Conservation (phyloP, 768 basidiomycete genomes). For the Tylopilus felleus region DNA sequence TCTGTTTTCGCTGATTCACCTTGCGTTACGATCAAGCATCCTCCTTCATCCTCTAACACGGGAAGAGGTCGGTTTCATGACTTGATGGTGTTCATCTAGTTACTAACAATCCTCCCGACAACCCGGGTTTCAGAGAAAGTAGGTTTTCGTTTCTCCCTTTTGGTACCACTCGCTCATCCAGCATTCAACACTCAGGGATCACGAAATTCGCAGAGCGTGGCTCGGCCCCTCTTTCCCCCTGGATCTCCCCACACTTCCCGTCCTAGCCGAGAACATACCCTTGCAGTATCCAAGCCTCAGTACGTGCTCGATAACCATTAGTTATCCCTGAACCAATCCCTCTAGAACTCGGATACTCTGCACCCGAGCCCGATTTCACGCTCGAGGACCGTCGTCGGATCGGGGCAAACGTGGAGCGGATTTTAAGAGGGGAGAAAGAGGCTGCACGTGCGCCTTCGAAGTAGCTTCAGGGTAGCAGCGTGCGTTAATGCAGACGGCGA, state of each 20-base stretch:
- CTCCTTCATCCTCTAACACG: constrained; percentile 73
- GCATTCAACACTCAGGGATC: constrained; percentile 46
- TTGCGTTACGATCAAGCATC: constrained; percentile 42
- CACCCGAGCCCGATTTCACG: constrained; percentile 43
- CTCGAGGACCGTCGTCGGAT: constrained; percentile 60
- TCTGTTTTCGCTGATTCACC: neutral
- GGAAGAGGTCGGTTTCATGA: constrained; percentile 50
- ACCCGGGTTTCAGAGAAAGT: constrained; percentile 44
- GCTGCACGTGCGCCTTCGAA: constrained; percentile 58
- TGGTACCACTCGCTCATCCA: neutral
- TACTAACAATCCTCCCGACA: neutral
- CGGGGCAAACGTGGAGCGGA: constrained; percentile 58
- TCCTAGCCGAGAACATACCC: constrained; percentile 53
- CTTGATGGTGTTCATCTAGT: neutral
- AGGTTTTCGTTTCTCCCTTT: constrained; percentile 12
- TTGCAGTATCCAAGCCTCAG: constrained; percentile 66
- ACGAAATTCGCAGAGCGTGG: constrained; percentile 69
- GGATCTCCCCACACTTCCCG: constrained; percentile 54
- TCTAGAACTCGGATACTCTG: constrained; percentile 69
- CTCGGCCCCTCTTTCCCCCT: constrained; percentile 69
- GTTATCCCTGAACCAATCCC: neutral
- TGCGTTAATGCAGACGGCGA: neutral
- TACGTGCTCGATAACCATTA: constrained; percentile 31
- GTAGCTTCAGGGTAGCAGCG: neutral
- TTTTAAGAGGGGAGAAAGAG: constrained; percentile 59